Conservation (phyloP, 768 basidiomycete genomes). For the Boletus edulis region DNA sequence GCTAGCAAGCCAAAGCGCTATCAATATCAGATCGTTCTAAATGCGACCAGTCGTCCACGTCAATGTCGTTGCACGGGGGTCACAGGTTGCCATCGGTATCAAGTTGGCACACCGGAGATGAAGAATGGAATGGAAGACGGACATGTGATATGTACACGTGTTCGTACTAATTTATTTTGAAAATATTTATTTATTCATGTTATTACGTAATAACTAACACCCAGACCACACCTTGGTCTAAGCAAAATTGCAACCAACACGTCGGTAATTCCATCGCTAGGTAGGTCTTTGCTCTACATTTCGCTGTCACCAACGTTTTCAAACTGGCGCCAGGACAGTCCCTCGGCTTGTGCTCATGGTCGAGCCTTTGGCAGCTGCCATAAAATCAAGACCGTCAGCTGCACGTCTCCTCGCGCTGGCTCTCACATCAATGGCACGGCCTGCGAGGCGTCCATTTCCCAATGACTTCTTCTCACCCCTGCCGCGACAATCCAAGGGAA, state of each 20-base stretch:
- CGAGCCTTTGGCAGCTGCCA: constrained; percentile 57
- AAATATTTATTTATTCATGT: not conserved
- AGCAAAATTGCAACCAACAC: constrained; percentile 4
- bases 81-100: constrained; percentile 3
- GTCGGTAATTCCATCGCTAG: constrained; percentile 3
- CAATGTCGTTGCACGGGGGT: not conserved
- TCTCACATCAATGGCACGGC: constrained; percentile 28
- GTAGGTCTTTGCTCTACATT: constrained; percentile 5
- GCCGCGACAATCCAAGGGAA: constrained; percentile 52
- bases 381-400: constrained; percentile 38
- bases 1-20: constrained; percentile 9
- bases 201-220: constrained; percentile 19
- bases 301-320: not conserved
- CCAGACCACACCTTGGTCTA: not conserved
- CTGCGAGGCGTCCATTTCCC: constrained; percentile 34
- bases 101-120: constrained; percentile 7
- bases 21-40: constrained; percentile 7
- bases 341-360: constrained; percentile 47
- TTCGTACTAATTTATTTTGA: too few relatives aligned
- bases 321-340: not conserved
- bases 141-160: too few relatives aligned
- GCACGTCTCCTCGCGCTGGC: constrained; percentile 28
- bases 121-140: not conserved
- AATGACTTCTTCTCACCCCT: constrained; percentile 56
- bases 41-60: not conserved